Evolutionary conservation across 148 eudicot species (phyloP), one percentile per base, ranked within the genome.

Genomic region (Rhododendron griersonianum): DNA sequence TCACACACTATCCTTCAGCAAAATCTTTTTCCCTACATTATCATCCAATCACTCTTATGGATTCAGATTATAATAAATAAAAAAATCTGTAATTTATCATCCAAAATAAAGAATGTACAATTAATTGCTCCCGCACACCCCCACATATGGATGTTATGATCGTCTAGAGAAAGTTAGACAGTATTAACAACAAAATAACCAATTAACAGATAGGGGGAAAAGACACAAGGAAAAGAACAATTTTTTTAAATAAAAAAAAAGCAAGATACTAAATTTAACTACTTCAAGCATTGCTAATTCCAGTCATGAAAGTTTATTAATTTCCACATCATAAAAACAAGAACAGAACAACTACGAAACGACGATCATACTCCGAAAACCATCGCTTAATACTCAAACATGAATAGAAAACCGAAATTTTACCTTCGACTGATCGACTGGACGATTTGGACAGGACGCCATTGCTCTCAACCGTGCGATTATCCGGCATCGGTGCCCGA

Each of bases 401-500:
- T 55, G 28, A 59, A 45, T 55, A 16, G 5, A 61, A 75, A 73
- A 84, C 28, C 74, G 75, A 50, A 82, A 76, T 78, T 48, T 69
- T 86, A 94, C 96, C 96, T 93, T 88, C 84, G 85, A 91, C 45
- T 48, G 90, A 80, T 73, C 86, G 88, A 87, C 25, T 45, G 53
- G 81, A n/a, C 55, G 55, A 45, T 45, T 86, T 90, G 82, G 87
- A 77, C 65, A 80, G 63, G 8, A 81, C 88, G 25, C 91, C 94
- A 92, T 92, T 92, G 89, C 84, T 88, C 84, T 80, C 89, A 86
- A 84, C 87, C 86, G 88, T 88, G 55, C 84, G 92, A 93, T 85
- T 91, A 37, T 88, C 95, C 87, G 96, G 91, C 96, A 93, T 94
- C 87, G 89, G 53, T 86, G 76, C 67, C 57, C 74, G 80, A 74